Evolutionary conservation across 148 eudicot species (phyloP).

Genomic region (Rhododendron kiyosumense): DNA sequence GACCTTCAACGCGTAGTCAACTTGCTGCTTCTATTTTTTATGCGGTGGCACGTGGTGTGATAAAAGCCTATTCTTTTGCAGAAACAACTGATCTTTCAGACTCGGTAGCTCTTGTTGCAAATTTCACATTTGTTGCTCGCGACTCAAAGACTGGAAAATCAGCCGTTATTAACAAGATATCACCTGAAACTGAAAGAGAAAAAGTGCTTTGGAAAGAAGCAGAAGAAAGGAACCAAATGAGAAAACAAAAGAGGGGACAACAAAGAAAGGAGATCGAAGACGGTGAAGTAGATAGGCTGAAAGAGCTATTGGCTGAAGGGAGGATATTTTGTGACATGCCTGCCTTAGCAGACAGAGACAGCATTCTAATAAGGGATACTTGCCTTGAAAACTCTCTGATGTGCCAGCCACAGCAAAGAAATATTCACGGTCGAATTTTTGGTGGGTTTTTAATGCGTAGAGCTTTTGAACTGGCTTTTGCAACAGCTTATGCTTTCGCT

Average conservation of each 20-base stretch:
- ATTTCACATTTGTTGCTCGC: slow-evolving; percentile 94
- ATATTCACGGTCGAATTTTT: slow-evolving; percentile 87
- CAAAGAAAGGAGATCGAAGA: slow-evolving; percentile 38
- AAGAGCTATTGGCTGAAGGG: slow-evolving; percentile 69
- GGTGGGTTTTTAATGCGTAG: slow-evolving; percentile 90
- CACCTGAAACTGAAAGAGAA: slow-evolving; percentile 65
- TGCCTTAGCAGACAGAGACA: slow-evolving; percentile 90
- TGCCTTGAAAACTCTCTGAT: slow-evolving; percentile 73
- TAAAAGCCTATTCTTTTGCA: slow-evolving; percentile 17
- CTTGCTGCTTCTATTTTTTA: background rate
- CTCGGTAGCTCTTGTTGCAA: slow-evolving; percentile 67
- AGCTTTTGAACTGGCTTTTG: slow-evolving; percentile 82
- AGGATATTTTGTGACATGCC: slow-evolving; percentile 78
- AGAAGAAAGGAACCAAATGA: slow-evolving; percentile 69
- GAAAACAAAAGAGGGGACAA: slow-evolving; percentile 47
- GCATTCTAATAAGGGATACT: slow-evolving; percentile 79
- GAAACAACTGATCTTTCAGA: slow-evolving; percentile 38
- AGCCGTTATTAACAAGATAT: slow-evolving; percentile 57
- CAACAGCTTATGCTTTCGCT: slow-evolving; percentile 82
- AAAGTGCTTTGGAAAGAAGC: slow-evolving; percentile 74
- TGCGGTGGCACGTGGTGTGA: background rate
- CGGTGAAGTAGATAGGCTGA: slow-evolving; percentile 41
- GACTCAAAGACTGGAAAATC: slow-evolving; percentile 80
- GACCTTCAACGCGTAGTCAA: background rate
- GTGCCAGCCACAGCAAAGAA: slow-evolving; percentile 92